Conservation (phyloP, 805 yeast species). For the Candida sonorensis region DNA sequence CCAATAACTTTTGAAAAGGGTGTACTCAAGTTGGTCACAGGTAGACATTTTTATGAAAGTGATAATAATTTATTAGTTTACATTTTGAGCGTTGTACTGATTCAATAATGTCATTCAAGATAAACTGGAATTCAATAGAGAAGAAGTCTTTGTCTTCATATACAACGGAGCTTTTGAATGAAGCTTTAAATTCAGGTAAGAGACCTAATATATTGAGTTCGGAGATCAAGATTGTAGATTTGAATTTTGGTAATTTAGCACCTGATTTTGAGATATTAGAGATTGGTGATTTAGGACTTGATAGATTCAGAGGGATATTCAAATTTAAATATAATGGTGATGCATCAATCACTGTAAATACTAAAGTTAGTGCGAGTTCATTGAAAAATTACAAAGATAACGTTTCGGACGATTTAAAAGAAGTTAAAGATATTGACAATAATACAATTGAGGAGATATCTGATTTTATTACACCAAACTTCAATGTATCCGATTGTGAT, state of each 20-base stretch:
- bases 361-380: slow-evolving; percentile 81
- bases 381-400: slow-evolving; percentile 51
- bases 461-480: slow-evolving; percentile 58
- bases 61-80: slow-evolving; percentile 1
- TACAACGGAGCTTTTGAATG: slow-evolving; percentile 59
- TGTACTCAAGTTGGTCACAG: too few relatives aligned
- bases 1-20: too few relatives aligned
- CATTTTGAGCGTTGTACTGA: too few relatives aligned
- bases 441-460: slow-evolving; percentile 27
- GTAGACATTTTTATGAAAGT: too few relatives aligned
- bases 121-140: slow-evolving; percentile 72
- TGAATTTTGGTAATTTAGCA: slow-evolving; percentile 66
- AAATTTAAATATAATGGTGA: slow-evolving; percentile 72
- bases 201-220: slow-evolving; percentile 67
- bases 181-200: slow-evolving; percentile 67
- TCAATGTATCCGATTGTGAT: slow-evolving; percentile 57
- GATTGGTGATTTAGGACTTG: slow-evolving; percentile 73
- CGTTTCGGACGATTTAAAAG: slow-evolving; percentile 20
- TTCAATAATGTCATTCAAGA: slow-evolving; percentile 60
- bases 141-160: slow-evolving; percentile 54
- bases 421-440: slow-evolving; percentile 24
- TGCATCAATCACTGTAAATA: slow-evolving; percentile 65
- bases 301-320: slow-evolving; percentile 76
- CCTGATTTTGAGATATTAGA: slow-evolving; percentile 75
- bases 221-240: slow-evolving; percentile 57